These are phyloP conservation scores for Leccinum barrowsii DNA, from an alignment of 768 basidiomycete species.

Conservation along the genomic window DNA sequence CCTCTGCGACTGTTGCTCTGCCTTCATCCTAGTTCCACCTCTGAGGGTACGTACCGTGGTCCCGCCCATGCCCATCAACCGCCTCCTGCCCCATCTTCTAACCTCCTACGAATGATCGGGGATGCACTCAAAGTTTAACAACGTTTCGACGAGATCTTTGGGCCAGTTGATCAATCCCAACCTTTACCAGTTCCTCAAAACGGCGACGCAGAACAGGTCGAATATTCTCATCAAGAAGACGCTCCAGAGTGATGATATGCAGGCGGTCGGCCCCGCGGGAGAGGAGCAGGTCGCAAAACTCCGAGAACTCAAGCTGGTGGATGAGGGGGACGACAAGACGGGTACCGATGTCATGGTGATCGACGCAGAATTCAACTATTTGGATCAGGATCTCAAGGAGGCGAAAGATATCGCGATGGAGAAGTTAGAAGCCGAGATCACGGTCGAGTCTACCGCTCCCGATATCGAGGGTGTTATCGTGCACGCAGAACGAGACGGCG, in stretches of 20 bases:
- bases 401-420: constrained; percentile 24
- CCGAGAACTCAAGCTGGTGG: constrained; percentile 73
- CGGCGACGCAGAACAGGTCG: constrained; percentile 50
- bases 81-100: constrained; percentile 33
- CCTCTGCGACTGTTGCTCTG: constrained; percentile 3
- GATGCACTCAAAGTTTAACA: constrained; percentile 80
- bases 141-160: constrained; percentile 77
- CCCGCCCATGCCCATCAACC: constrained; percentile 39
- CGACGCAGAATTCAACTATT: constrained; percentile 31
- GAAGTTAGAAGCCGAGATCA: constrained; percentile 26
- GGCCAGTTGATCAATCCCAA: constrained; percentile 34
- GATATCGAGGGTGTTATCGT: constrained; percentile 47
- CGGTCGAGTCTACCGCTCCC: constrained; percentile 23
- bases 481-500: constrained; percentile 27
- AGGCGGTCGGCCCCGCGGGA: constrained; percentile 84
- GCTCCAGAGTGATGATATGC: constrained; percentile 74
- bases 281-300: constrained; percentile 82
- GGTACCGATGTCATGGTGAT: constrained; percentile 46
- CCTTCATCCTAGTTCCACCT: constrained; percentile 31
- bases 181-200: constrained; percentile 36
- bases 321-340: constrained; percentile 46
- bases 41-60: constrained; percentile 46
- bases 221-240: constrained; percentile 60
- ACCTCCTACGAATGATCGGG: constrained; percentile 76
- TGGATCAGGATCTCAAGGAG: constrained; percentile 23